Percentiles rank a stretch among this genome's conserved stretches.
Evolutionary conservation across 2,329 filamentous ascomycete genomes (phyloP).

Genomic region (Nigrospora oryzae): DNA sequence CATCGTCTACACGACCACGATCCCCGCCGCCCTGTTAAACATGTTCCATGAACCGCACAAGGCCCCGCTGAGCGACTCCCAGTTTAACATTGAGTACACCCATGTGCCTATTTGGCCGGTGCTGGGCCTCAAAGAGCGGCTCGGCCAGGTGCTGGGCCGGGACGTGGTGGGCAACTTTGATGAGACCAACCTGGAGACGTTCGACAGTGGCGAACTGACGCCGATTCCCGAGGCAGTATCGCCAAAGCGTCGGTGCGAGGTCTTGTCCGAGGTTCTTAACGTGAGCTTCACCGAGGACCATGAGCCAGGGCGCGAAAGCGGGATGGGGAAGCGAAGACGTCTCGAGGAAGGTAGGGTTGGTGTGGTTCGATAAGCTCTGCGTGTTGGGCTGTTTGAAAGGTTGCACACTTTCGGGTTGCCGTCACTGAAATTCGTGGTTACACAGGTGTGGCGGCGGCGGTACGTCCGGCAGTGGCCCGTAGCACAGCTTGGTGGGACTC

Average conservation of each 20-base stretch:
- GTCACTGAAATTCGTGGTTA: neutral
- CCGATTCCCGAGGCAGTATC: slow-evolving; percentile 6
- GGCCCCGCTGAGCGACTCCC: slow-evolving; percentile 21
- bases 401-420: neutral
- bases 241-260: slow-evolving; percentile 15
- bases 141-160: slow-evolving; percentile 42
- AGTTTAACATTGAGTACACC: slow-evolving; percentile 37
- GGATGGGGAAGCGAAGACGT: slow-evolving; percentile 15
- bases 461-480: neutral
- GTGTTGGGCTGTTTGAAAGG: neutral
- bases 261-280: slow-evolving; percentile 19
- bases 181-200: slow-evolving; percentile 33
- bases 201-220: slow-evolving; percentile 19
- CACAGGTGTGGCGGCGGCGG: neutral
- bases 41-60: slow-evolving; percentile 41
- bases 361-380: slow-evolving; percentile 12
- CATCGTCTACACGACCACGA: slow-evolving; percentile 41
- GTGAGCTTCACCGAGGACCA: slow-evolving; percentile 20
- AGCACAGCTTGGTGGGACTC: slow-evolving; percentile 1
- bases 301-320: slow-evolving; percentile 10
- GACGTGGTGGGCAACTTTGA: slow-evolving; percentile 40
- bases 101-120: slow-evolving; percentile 46
- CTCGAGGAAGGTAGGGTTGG: slow-evolving; percentile 18
- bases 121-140: slow-evolving; percentile 43
- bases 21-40: slow-evolving; percentile 38